These are phyloP conservation scores for Marasmius tenuissimus DNA, from an alignment of 1,284 basidiomycete species.

Conservation along the genomic window DNA sequence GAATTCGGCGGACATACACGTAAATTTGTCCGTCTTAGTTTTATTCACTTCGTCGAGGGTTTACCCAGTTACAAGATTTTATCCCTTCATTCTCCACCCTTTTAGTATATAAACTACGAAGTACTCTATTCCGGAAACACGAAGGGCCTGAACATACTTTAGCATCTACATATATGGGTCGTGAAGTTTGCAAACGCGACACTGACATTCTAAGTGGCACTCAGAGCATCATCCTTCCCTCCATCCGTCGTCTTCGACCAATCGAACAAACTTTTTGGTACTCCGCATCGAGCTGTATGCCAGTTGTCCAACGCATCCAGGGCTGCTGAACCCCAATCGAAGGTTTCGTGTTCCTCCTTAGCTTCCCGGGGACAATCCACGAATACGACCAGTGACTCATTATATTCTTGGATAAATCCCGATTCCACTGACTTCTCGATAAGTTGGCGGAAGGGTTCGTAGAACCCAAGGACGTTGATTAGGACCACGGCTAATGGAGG, in stretches of 20 bases:
- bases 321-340: conserved; percentile 79
- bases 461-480: conserved; percentile 82
- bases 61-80: no score
- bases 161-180: no score
- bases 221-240: not conserved
- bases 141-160: no score
- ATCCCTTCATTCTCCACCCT: no score
- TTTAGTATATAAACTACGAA: no score
- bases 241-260: conserved; percentile 43
- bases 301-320: conserved; percentile 67
- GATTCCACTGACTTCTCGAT: conserved; percentile 65
- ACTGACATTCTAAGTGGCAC: not conserved
- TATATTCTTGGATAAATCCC: conserved; percentile 74
- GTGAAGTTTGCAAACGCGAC: no score
- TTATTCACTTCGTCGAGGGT: no score
- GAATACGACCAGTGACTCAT: conserved; percentile 63
- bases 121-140: no score
- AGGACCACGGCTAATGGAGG: conserved; percentile 67
- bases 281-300: conserved; percentile 33
- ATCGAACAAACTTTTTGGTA: conserved; percentile 29
- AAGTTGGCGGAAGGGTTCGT: conserved; percentile 73
- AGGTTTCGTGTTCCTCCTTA: conserved; percentile 51
- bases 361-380: conserved; percentile 66
- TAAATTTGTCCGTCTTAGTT: no score
- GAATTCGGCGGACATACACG: not conserved